These are phyloP conservation scores for Kurtzmaniella quercitrusa DNA, from an alignment of 1,139 yeast genomes.

Conservation along the genomic window DNA sequence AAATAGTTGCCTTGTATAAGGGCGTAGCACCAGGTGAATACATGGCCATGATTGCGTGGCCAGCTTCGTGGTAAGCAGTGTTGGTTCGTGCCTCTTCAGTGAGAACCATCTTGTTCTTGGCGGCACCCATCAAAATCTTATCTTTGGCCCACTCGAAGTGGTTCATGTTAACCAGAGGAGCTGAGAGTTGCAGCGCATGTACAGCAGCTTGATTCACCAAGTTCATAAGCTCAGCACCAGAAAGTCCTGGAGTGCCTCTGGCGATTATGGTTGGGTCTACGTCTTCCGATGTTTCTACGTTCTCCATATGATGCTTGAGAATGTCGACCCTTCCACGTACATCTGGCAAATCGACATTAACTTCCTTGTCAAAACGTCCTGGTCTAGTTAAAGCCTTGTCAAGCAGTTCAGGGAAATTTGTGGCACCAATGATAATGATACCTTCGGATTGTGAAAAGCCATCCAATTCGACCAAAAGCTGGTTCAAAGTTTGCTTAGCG, in stretches of 20 bases:
- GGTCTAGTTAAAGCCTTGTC: slow-evolving; percentile 98
- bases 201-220: slow-evolving; percentile 97
- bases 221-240: slow-evolving; percentile 96
- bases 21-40: slow-evolving; percentile 96
- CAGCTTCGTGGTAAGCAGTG: slow-evolving; percentile 98
- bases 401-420: slow-evolving; percentile 94
- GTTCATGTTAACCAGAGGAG: slow-evolving; percentile 82
- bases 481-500: slow-evolving; percentile 95
- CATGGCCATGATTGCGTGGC: slow-evolving; percentile 97
- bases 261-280: slow-evolving; percentile 90
- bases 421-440: slow-evolving; percentile 94
- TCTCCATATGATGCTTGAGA: slow-evolving; percentile 85
- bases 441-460: slow-evolving; percentile 94
- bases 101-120: slow-evolving; percentile 93
- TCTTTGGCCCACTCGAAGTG: slow-evolving; percentile 99
- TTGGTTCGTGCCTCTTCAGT: slow-evolving; percentile 91
- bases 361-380: slow-evolving; percentile 95
- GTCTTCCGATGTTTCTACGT: slow-evolving; percentile 77
- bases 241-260: slow-evolving; percentile 94
- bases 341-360: slow-evolving; percentile 93
- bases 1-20: slow-evolving; percentile 90
- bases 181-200: slow-evolving; percentile 89
- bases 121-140: slow-evolving; percentile 96
- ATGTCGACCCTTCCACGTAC: slow-evolving; percentile 96
- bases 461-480: slow-evolving; percentile 90